Evolutionary conservation across 2,329 filamentous ascomycete genomes (phyloP), one percentile per base, ranked within the genome.

Genomic region (Malbranchea zuffiana): DNA sequence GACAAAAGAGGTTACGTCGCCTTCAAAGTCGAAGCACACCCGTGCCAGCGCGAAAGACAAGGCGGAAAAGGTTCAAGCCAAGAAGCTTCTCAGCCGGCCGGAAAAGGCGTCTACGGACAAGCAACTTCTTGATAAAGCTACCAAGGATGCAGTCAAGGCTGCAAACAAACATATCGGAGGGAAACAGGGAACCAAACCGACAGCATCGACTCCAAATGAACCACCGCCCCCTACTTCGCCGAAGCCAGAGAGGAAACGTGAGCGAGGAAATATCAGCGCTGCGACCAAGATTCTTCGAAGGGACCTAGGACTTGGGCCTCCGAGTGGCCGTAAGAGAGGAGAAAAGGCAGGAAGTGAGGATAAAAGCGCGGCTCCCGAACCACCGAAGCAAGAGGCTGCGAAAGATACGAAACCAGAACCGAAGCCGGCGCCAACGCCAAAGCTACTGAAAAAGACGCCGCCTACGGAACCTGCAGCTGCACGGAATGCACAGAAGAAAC

Each of bases 61-160:
- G 40, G 43, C 51, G 18, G 57, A 61, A 28, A 60, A 61, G 37
- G 49, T 59, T 2, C 62, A 62, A 37, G 53, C 58, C 5, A 63
- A 62, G 43, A 62, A 63, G 40, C 49, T 66, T 8, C 43, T 63
- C 5, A 60, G 61, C 33, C 53, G 60, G 3, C 39, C 56, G 2
- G 59, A 62, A 19, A 61, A 57, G 43, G 55, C 59, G 18, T 21
- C 36, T 2, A 28, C 49, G 1, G 50, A 56, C 15, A 55, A 57
- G 35, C 51, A 52, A 30, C 43, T 36, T 8, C 32, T 58, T 2
- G 75, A 80, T 19, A 82, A 75, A 55, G 63, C 66, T 3, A 65
- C 68, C 3, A 78, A 78, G 45, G 78, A 80, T 42, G 69, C 72
- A 11, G 66, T 74, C 33, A 79, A 76, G 48, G 66, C 68, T 5